Evolutionary conservation across 805 yeast genomes (phyloP).

Genomic region (Spathaspora girioi): DNA sequence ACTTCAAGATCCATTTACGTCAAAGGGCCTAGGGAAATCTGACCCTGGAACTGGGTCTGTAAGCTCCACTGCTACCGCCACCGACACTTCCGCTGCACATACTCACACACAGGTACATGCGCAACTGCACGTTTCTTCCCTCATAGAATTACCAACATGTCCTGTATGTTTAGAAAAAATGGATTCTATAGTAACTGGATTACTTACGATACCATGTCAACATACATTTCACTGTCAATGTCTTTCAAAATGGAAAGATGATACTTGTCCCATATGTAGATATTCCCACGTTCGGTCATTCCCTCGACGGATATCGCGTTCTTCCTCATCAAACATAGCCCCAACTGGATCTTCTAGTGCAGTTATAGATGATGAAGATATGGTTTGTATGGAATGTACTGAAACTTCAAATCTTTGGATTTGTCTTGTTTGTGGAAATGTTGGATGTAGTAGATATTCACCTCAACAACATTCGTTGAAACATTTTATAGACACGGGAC

Average conservation of each 20-base stretch:
- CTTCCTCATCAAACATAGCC: not conserved
- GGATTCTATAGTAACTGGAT: constrained; percentile 77
- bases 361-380: constrained; percentile 10
- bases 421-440: constrained; percentile 82
- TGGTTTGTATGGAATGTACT: constrained; percentile 55
- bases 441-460: constrained; percentile 86
- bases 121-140: not conserved
- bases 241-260: constrained; percentile 83
- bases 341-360: constrained; percentile 24
- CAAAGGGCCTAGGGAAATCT: constrained; percentile 5
- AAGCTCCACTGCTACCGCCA: not conserved
- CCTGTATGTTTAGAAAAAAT: constrained; percentile 89
- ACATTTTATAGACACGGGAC: constrained; percentile 74
- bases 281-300: constrained; percentile 54
- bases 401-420: constrained; percentile 72
- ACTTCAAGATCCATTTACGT: constrained; percentile 70
- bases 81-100: not conserved
- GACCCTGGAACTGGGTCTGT: not conserved
- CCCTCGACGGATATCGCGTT: constrained; percentile 21
- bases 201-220: constrained; percentile 85
- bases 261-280: constrained; percentile 87
- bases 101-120: not conserved
- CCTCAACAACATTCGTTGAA: constrained; percentile 81
- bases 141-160: constrained; percentile 78
- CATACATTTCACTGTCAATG: constrained; percentile 92